Percentiles rank a stretch among this genome's conserved stretches.
phyloP scores from a whole-genome alignment of 345 rosid species.

The Citrus sinensis region DNA sequence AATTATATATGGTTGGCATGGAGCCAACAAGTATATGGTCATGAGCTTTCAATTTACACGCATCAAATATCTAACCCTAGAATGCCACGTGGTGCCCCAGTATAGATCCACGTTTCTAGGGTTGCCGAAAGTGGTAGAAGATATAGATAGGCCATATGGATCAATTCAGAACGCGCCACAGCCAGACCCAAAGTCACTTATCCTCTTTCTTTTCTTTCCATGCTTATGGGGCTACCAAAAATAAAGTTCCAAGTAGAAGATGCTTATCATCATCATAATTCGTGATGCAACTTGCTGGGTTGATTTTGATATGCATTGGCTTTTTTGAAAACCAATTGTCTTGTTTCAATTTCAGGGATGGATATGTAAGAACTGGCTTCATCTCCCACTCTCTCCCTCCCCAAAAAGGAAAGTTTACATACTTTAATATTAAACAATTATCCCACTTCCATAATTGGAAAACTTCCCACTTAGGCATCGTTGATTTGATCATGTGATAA shows the following conservation, averaged over 20 bases:
- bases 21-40: background rate
- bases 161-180: background rate
- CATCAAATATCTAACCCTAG: conserved; percentile 4
- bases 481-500: background rate
- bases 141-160: conserved; percentile 1
- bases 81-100: conserved; percentile 1
- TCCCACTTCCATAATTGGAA: conserved; percentile 42
- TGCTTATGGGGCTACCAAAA: background rate
- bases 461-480: conserved; percentile 20
- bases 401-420: conserved; percentile 33
- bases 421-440: background rate
- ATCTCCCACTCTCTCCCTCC: conserved; percentile 33
- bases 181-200: background rate
- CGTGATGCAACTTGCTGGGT: conserved; percentile 1
- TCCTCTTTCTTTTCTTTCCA: background rate
- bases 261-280: conserved; percentile 19
- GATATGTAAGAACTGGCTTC: conserved; percentile 3
- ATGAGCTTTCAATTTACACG: background rate
- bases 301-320: background rate
- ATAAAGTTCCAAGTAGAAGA: background rate
- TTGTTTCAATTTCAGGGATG: background rate
- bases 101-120: background rate
- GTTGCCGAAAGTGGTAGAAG: conserved; percentile 22
- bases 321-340: background rate
- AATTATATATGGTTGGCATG: conserved; percentile 6